Conservation (phyloP, 495 filamentous ascomycete species). For the Apiosordaria backusii region DNA sequence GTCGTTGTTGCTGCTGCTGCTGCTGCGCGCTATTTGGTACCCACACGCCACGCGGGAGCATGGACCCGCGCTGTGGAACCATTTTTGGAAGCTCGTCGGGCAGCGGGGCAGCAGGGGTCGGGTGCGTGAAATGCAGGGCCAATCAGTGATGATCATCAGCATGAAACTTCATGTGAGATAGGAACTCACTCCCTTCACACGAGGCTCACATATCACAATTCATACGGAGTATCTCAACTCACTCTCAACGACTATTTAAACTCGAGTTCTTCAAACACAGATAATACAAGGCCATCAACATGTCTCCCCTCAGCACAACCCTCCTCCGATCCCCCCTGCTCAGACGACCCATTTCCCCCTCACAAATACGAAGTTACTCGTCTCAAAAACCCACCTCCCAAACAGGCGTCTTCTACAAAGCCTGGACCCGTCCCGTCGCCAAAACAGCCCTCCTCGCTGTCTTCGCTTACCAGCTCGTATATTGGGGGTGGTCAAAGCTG, state of each 20-base stretch:
- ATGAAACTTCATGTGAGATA: too few relatives aligned
- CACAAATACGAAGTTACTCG: constrained; percentile 16
- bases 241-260: too few relatives aligned
- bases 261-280: too few relatives aligned
- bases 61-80: background rate
- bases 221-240: too few relatives aligned
- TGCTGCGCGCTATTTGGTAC: background rate
- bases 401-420: constrained; percentile 65
- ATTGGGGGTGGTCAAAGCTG: constrained; percentile 84
- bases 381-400: constrained; percentile 13
- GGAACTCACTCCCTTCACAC: too few relatives aligned
- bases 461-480: constrained; percentile 81
- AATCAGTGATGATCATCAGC: background rate
- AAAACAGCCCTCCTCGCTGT: constrained; percentile 85
- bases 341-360: background rate
- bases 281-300: too few relatives aligned
- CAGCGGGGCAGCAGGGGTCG: background rate
- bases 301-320: constrained; percentile 11
- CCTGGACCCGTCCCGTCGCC: constrained; percentile 71
- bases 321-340: constrained; percentile 1
- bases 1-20: constrained; percentile 13
- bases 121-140: too few relatives aligned
- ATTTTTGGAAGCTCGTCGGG: too few relatives aligned
- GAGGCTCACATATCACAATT: too few relatives aligned
- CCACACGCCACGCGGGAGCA: background rate